Base-by-base conservation (phyloP, 2,329 filamentous ascomycete genomes). In the Ambrosiella xylebori region DNA sequence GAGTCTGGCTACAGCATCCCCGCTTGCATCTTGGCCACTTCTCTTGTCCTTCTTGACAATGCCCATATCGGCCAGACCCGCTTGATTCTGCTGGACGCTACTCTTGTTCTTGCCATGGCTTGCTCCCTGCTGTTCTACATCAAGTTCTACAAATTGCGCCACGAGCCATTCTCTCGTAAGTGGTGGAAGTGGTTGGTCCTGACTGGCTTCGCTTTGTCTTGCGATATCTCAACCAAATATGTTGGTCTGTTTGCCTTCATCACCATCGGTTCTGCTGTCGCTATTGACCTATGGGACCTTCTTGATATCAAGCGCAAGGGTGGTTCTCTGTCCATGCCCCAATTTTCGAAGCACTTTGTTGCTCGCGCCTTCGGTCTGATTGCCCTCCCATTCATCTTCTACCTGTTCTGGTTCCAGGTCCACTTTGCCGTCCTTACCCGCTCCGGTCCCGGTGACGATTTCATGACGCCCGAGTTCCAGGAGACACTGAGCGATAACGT, bases 151-250 rank as follows among this genome's bases (percentile, higher is more conserved):
- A 98, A 97, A 78, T 76, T 91, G 64, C 81, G 93, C 64, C 90
- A 97, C 65, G 78, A 83, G 63, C 79, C 93, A 2, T 98, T 98
- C 69, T 82, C 86, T 61, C 81, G 89, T 62, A 97, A 98, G 73
- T 98, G 93, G 93, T 98, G 93, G 93, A 98, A 98, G 72, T 98
- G 93, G 93, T 80, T 98, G 61, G 81, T 98, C 62, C 73, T 97
- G 65, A 98, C 93, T 7, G 93, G 93, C 61, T 91, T 98, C 68
- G 85, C 85, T 61, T 79, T 98, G 68, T 96, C 90, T 68, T 97
- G 91, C 69, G 93, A 96, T 68, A 97, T 98, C 66, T 97, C 93
- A 58, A 95, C 88, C 69, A 98, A 98, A 75, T 98, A 98, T 64
- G 90, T 98, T 60, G 93, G 93, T 65, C 77, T 87, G 44, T 98